A percentile compares a stretch with the other conserved stretches of the same genome.
Evolutionary conservation across 441 rosid genomes (phyloP).

Genomic region (Populus hybrid): DNA sequence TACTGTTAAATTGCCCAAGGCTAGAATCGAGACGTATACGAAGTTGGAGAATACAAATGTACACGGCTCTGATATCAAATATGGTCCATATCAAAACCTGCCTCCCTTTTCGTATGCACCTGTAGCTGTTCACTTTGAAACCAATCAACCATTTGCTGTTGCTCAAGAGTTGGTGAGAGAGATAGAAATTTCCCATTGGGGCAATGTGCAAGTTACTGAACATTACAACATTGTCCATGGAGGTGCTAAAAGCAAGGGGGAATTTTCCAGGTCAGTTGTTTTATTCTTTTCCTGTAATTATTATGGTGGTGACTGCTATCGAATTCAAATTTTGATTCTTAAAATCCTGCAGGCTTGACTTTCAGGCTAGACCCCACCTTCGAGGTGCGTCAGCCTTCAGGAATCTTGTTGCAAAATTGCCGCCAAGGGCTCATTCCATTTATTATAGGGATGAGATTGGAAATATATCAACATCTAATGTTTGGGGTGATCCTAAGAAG

Average conservation of each 20-base stretch:
- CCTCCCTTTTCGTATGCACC: constrained; percentile 67
- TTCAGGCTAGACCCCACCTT: constrained; percentile 64
- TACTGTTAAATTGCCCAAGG: constrained; percentile 59
- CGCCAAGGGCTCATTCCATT: constrained; percentile 89
- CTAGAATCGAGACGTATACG: constrained; percentile 77
- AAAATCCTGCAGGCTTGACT: constrained; percentile 66
- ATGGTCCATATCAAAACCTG: constrained; percentile 75
- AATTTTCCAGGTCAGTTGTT: constrained; percentile 68
- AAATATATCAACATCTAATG: constrained; percentile 91
- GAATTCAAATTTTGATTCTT: constrained; percentile 11
- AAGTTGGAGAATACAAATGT: constrained; percentile 59
- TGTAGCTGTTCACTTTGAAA: constrained; percentile 73
- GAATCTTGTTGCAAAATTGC: constrained; percentile 74
- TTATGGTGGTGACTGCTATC: background rate
- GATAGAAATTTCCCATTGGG: constrained; percentile 97
- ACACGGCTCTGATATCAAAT: constrained; percentile 77
- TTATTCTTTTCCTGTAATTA: background rate
- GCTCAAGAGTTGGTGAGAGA: constrained; percentile 77
- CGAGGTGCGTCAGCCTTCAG: constrained; percentile 70
- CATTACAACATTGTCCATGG: constrained; percentile 71
- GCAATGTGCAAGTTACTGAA: constrained; percentile 83
- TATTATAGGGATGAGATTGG: constrained; percentile 95
- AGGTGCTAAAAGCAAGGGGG: constrained; percentile 90
- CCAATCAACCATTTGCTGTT: constrained; percentile 78
- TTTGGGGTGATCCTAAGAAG: constrained; percentile 80